Evolutionary conservation across 192 early-diverging fungal species (phyloP), one percentile per base, ranked within the genome.

Genomic region (Pilobolus umbonatus): DNA sequence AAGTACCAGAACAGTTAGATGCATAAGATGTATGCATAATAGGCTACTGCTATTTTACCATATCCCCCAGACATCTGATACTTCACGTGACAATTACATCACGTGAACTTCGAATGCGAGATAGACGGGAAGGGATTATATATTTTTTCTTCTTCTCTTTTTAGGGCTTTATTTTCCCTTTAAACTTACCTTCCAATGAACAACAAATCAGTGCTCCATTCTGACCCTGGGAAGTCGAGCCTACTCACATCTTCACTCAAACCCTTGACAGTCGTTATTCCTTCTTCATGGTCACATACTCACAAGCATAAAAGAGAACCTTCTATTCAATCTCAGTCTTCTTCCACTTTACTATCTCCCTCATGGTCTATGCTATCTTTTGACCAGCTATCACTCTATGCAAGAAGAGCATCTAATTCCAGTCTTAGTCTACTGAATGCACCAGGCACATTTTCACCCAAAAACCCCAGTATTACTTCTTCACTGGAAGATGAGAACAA

Each of bases 331-430:
- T 54, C 52, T 21, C 28, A 54, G 7, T 31, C 21, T 22, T 54
- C 52, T 35, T 54, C 52, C 4, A 38, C 32, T 22, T 21, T 35
- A 38, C 31, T 38, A 1, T 35, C 34, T 11, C 44, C 57, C 26
- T 59, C 57, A 30, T 64, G 55, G 47, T 57, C 64, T n/a, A 57
- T 29, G 15, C 17, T 65, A n/a, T 60, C 67, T 2, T 62, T 68
- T 25, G 67, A 68, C 12, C 67, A 68, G 31, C 28, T 68, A 14
- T 49, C 60, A 15, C 21, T 45, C 15, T 68, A 62, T 56, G 49
- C 52, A 26, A 50, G 60, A 44, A 51, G 55, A 26, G 58, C 67
- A n/a, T 68, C 67, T 17, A 31, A 36, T 34, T 60, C 65, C 12
- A 65, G 55, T 21, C 46, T 48, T 25, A 38, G 12, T 26, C 45